Base-by-base conservation (phyloP, 768 basidiomycete species). In the Mycena latifolia region DNA sequence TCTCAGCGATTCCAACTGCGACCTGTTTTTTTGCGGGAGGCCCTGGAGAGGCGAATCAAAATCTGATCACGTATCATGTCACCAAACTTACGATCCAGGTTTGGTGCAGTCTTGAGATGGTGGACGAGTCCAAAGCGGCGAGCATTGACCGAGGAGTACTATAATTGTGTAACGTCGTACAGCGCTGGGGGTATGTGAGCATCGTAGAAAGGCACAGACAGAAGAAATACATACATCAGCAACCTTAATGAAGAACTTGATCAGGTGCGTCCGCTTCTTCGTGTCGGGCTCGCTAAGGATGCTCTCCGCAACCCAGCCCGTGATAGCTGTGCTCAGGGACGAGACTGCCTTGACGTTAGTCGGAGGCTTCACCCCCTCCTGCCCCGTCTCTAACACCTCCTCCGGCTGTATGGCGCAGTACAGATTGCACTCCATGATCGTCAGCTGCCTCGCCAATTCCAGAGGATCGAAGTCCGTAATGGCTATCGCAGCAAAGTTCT, bases 221-320 rank as follows among this genome's bases (percentile, higher is more conserved):
- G 59, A 64, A 25, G 47, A 60, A 61, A 50, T 3, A 80, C 94
- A 78, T 74, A 95, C 94, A 76, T 96, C 93, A 18, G 93, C 92
- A 55, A 98, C 84, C 79, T 97, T 97, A 84, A 98, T 91, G 75
- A 95, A 97, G 77, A 94, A 96, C 78, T 96, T 96, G 73, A 97
- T 85, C 67, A 96, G 74, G 10, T 75, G 63, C 27, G 90, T 91
- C 65, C 96, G 83, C 79, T 90, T 93, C 85, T 94, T 96, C 70
- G 89, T 86, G 78, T 99, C 97, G 56, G 83, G 86, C 79, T 99
- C 97, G 72, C 90, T 90, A 53, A 99, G 79, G 65, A 99, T 96
- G 72, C 92, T 91, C 79, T 99, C 97, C 11, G 96, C 92, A 31
- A 98, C 93, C 94, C 95, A 97, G 5, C 96, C 96, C 1, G 96